These are phyloP conservation scores for Calycina herbarum DNA, from an alignment of 2,329 filamentous ascomycete genomes.

Conservation along the genomic window DNA sequence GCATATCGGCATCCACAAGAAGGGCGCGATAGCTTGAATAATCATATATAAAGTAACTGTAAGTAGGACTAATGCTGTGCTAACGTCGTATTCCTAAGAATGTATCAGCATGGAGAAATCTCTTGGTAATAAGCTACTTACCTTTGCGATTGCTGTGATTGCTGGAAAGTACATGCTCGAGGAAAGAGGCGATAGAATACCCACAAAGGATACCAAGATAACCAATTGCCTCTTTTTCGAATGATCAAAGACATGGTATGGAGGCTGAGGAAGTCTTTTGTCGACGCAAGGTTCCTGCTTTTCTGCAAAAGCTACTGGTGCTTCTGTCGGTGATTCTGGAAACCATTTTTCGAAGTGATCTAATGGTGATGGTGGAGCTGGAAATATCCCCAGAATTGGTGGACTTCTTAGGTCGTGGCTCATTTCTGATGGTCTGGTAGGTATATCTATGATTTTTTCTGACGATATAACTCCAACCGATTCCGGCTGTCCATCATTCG, in stretches of 20 bases:
- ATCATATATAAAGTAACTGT: conserved; percentile 38
- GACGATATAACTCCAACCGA: neutral
- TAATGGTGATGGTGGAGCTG: conserved; percentile 12
- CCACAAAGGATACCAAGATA: conserved; percentile 38
- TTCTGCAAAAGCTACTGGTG: neutral
- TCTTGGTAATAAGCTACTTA: neutral
- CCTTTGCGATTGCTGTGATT: conserved; percentile 16
- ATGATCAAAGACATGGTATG: conserved; percentile 18
- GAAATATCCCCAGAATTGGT: conserved; percentile 10
- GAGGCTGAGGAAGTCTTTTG: conserved; percentile 16
- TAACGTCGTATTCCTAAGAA: conserved; percentile 18
- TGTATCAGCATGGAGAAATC: neutral
- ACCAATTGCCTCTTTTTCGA: conserved; percentile 47
- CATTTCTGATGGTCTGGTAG: neutral
- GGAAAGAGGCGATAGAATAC: conserved; percentile 26
- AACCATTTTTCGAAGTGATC: conserved; percentile 22
- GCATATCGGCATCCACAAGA: conserved; percentile 46
- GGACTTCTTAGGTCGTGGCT: neutral
- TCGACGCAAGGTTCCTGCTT: conserved; percentile 5
- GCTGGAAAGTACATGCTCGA: conserved; percentile 28
- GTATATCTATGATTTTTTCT: neutral
- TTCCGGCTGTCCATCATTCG: neutral
- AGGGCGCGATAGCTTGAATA: conserved; percentile 57
- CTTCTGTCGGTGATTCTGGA: conserved; percentile 11
- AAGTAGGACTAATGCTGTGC: conserved; percentile 12